phyloP scores from a whole-genome alignment of 306 rosid species.

The Lagenaria siceraria region DNA sequence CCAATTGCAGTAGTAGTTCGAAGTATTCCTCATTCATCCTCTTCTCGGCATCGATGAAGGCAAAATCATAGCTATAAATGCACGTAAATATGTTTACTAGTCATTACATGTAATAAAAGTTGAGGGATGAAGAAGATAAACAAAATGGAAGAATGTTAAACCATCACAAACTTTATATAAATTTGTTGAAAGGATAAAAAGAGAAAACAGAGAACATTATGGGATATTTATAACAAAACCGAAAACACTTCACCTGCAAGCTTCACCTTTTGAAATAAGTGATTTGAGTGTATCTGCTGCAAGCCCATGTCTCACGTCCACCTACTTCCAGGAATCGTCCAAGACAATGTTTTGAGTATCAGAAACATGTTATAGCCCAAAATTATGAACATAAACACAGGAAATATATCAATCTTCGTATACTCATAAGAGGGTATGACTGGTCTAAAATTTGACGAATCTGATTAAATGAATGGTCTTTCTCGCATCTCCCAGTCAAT shows the following conservation, averaged over 20 bases:
- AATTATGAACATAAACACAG: background rate
- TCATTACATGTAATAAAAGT: background rate
- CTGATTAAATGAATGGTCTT: background rate
- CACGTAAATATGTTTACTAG: conserved; percentile 1
- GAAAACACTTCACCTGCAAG: conserved; percentile 44
- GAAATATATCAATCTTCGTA: background rate
- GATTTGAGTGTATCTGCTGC: conserved; percentile 61
- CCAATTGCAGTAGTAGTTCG: conserved; percentile 67
- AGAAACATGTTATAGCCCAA: background rate
- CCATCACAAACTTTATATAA: background rate
- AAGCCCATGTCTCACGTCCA: conserved; percentile 64
- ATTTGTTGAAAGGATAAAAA: background rate
- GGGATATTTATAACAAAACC: background rate
- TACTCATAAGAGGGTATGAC: background rate
- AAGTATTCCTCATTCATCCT: conserved; percentile 68
- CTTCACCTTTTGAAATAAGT: conserved; percentile 61
- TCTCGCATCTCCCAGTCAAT: background rate
- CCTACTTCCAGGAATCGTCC: conserved; percentile 25
- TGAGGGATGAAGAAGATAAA: background rate
- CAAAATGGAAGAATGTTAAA: background rate
- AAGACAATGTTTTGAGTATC: conserved; percentile 5
- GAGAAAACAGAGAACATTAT: background rate
- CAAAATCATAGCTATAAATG: conserved; percentile 77
- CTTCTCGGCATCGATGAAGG: conserved; percentile 92
- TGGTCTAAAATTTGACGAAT: background rate